Base-by-base conservation (phyloP, 2,329 filamentous ascomycete species). In the Davidsoniella australis region DNA sequence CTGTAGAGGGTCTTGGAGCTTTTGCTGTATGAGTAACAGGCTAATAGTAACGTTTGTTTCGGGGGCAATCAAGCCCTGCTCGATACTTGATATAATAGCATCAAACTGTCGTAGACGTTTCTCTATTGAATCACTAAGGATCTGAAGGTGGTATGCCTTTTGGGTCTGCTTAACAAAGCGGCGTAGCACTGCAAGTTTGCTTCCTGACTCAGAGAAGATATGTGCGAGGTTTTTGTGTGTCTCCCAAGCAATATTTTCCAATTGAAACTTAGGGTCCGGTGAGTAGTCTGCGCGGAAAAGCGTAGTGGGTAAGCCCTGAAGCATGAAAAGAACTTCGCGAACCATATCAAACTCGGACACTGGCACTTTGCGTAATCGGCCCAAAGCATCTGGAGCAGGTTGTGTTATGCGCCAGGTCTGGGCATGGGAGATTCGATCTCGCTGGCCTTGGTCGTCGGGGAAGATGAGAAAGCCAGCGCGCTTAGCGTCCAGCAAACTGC, bases 251-350 rank as follows among this genome's bases (percentile, higher is more conserved):
- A 74, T 60, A 50, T 71, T 65, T 0, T 62, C 58, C 23, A 76
- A 64, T 50, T 74, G 68, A 48, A 68, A 74, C 1, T 56, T 57
- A 3, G 64, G 57, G 1, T 63, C 60, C 0, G 67, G 66, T 5
- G 60, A 55, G 12, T 64, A 67, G 45, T 68, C 58, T 3, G 56
- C 18, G 50, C 65, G 66, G 57, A 88, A 94, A 1, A 94, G 59
- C 1, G 78, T 80, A 2, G 83, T 89, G 5, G 79, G 73, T 3
- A 91, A 66, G 0, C 88, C 88, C 48, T 78, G 75, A 0, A 96
- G 71, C 85, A 95, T 93, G 57, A 85, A 89, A 0, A 95, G 67
- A 0, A 78, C 75, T 48, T 96, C 87, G 44, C 86, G 76, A 23
- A 88, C 66, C 9, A 80, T 68, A 55, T 88, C 78, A 1, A 83